A percentile compares a stretch with the other conserved stretches of the same genome.
These are phyloP conservation scores for Saccharum spontaneum DNA, from an alignment of 176 grass and related monocot genomes.

Conservation along the genomic window DNA sequence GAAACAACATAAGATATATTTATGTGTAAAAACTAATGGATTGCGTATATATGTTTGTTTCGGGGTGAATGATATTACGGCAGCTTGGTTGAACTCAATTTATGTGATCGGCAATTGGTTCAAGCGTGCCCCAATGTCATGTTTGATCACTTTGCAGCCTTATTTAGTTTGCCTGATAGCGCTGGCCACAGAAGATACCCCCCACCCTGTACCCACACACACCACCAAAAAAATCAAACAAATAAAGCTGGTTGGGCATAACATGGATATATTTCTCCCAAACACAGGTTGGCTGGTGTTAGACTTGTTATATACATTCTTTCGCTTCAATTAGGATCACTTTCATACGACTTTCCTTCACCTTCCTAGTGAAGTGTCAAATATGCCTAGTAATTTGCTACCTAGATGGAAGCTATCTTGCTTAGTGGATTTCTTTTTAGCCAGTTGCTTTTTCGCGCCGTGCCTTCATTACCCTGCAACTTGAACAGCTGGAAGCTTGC, in stretches of 20 bases:
- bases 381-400: too few species aligned
- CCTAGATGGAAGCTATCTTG: too few species aligned
- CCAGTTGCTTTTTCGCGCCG: too few species aligned
- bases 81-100: not conserved
- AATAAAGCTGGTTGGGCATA: not conserved
- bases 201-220: too few species aligned
- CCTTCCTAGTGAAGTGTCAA: too few species aligned
- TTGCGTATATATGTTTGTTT: not conserved
- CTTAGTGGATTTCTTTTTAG: too few species aligned
- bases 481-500: too few species aligned
- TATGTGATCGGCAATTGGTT: not conserved
- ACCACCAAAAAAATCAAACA: not conserved
- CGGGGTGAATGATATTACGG: not conserved
- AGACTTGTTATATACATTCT: not conserved
- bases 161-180: not conserved
- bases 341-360: too few species aligned
- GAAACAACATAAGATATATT: not conserved
- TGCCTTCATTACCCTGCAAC: too few species aligned
- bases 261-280: not conserved
- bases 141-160: not conserved
- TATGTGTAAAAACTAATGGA: slow-evolving; percentile 14
- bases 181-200: not conserved
- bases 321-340: too few species aligned
- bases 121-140: not conserved
- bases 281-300: not conserved